Conservation (phyloP, 1,284 basidiomycete species). For the Sparassis latifolia region DNA sequence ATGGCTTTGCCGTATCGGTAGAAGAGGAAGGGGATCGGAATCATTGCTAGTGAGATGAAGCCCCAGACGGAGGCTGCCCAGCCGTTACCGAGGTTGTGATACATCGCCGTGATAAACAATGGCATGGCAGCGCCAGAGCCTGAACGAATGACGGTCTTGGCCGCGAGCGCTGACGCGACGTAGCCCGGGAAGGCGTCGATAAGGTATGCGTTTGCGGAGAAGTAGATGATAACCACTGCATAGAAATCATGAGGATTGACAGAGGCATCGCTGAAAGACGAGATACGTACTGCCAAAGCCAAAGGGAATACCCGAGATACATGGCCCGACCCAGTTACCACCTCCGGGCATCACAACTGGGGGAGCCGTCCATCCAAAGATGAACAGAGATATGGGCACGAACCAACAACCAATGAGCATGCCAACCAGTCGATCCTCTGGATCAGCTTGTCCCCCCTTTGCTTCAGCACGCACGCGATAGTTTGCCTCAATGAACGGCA, state of each 20-base stretch:
- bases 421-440: slow-evolving; percentile 44
- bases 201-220: slow-evolving; percentile 41
- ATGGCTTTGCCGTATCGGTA: slow-evolving; percentile 17
- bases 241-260: not conserved
- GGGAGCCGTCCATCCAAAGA: slow-evolving; percentile 33
- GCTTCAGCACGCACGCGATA: slow-evolving; percentile 30
- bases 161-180: slow-evolving; percentile 67
- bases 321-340: slow-evolving; percentile 38
- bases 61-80: slow-evolving; percentile 40
- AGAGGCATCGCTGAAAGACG: not conserved
- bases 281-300: slow-evolving; percentile 32
- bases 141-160: slow-evolving; percentile 64
- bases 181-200: slow-evolving; percentile 60
- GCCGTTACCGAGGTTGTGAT: slow-evolving; percentile 41
- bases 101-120: slow-evolving; percentile 51
- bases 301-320: slow-evolving; percentile 41
- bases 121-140: slow-evolving; percentile 65
- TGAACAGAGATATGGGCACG: slow-evolving; percentile 35
- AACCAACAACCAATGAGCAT: slow-evolving; percentile 46
- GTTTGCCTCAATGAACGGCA: slow-evolving; percentile 29
- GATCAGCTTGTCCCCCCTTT: slow-evolving; percentile 40
- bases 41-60: slow-evolving; percentile 35
- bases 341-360: slow-evolving; percentile 25
- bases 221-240: slow-evolving; percentile 21
- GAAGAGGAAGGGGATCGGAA: slow-evolving; percentile 20